Base-by-base conservation (phyloP, 1,139 yeast species). In the Kodamaea ohmeri region DNA sequence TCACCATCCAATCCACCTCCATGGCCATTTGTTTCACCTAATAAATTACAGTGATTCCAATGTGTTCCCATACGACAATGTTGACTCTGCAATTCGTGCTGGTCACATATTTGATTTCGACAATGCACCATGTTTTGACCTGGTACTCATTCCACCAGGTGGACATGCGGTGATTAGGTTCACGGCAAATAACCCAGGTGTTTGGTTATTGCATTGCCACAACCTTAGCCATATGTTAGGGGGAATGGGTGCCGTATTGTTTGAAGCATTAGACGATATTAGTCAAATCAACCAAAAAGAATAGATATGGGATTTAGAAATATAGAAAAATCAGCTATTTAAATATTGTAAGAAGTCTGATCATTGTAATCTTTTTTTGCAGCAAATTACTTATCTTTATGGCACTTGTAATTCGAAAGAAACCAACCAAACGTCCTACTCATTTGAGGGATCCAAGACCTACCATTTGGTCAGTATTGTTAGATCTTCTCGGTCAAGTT, bases 1-100 rank as follows among this genome's bases (percentile, higher is more conserved):
- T 37, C 56, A 53, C 32, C 71, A 65, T 41, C 69, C 69, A 4
- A 51, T 61, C 33, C 70, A 65, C 38, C 44, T 65, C 24, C 71
- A 65, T 43, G 70, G 70, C 3, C 71, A 65, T 40, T 47, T 49
- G 21, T 60, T 62, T 38, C 57, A 58, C 38, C 43, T 57, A 6
- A 44, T 63, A 7, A 56, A 61, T 41, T 56, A 40, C 47, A 59
- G 55, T 25, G 43, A 46, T 6, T 40, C 38, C 6, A 49, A 47
- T 18, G 49, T 45, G 21, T 62, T 62, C 39, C 55, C 55, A 2
- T 58, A 45, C 35, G 35, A 37, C 11, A 43, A 61, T 4, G 46
- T 57, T 11, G 50, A 43, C 17, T 59, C 60, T n/a, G 64, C 64
- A 3, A 24, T 50, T 2, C 37, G 29, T 1, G 48, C 47, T 2